Conservation (phyloP, 495 filamentous ascomycete species). For the Jackrogersella minutella region DNA sequence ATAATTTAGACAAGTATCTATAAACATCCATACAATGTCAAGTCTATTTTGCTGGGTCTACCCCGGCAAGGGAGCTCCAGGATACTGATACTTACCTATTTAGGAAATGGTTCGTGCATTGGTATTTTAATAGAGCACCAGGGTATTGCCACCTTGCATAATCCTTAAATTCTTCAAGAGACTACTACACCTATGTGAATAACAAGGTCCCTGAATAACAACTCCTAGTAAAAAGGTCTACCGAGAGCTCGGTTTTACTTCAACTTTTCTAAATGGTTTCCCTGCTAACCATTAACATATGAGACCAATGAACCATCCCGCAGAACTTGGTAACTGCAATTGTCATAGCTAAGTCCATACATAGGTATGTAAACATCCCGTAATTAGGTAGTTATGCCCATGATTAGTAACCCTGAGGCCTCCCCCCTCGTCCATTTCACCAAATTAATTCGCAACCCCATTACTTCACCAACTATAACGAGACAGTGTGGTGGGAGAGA, state of each 20-base stretch:
- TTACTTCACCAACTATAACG: neutral
- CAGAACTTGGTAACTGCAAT: too few species aligned
- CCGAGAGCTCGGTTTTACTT: too few species aligned
- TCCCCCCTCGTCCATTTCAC: neutral
- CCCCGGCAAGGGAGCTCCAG: slow-evolving; percentile 10
- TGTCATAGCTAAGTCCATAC: too few species aligned
- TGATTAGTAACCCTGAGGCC: neutral
- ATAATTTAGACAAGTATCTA: neutral
- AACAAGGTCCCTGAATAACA: too few species aligned
- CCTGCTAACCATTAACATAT: too few species aligned
- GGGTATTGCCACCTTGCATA: neutral
- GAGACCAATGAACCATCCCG: too few species aligned
- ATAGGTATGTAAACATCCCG: neutral
- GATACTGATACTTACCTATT: neutral
- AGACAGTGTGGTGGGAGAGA: neutral
- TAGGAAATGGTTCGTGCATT: neutral
- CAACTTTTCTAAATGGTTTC: too few species aligned
- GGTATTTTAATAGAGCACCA: neutral
- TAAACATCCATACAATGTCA: neutral
- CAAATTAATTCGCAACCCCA: neutral
- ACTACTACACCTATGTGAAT: too few species aligned
- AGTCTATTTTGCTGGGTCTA: neutral
- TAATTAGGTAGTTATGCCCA: neutral
- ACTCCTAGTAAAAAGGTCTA: too few species aligned
- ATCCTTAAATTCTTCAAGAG: too few species aligned